Evolutionary conservation across 768 basidiomycete genomes (phyloP), one percentile per base, ranked within the genome.

Genomic region (Boletus huronensis): DNA sequence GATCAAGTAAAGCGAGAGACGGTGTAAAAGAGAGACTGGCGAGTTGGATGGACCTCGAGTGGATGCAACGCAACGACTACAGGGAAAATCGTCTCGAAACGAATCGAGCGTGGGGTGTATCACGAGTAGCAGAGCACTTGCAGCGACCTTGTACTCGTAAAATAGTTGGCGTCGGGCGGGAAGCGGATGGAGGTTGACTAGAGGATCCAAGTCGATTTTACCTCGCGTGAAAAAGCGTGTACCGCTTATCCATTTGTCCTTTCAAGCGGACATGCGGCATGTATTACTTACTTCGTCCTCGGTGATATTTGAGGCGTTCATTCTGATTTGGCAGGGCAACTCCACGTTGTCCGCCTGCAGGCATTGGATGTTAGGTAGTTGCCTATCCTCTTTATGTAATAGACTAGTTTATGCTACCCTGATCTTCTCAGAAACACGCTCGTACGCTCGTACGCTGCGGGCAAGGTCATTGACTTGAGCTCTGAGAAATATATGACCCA

Each of bases 331-430:
- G 69, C 54, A 70, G 53, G 60, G 75, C 71, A 70, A 75, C 70
- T 72, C 72, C 80, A 87, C 85, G 85, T 85, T 85, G 77, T 75
- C 72, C 83, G 85, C 85, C 85, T 87, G 83, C 83, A 86, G 84
- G 85, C 84, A 80, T 67, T 64, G 58, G 64, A 68, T 71, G 75
- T 76, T 74, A 51, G 59, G 61, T 60, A 57, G 50, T 67, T 71
- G 59, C 68, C 72, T 72, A 65, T 65, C 72, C 65, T 63, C 67
- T 69, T 81, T 80, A 77, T 71, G 77, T 81, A 78, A 77, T 9
- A 42, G 14, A 25, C 41, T 25, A 8, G 46, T 50, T 43, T 47
- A 39, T 34, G 41, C 52, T 55, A 60, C 50, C 38, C 53, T 50
- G 26, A 38, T 50, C 58, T 61, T 55, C 58, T 52, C 39, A 47